Evolutionary conservation across 108 stramenopile genomes (phyloP).

Genomic region (Stephanodiscus minutulus): DNA sequence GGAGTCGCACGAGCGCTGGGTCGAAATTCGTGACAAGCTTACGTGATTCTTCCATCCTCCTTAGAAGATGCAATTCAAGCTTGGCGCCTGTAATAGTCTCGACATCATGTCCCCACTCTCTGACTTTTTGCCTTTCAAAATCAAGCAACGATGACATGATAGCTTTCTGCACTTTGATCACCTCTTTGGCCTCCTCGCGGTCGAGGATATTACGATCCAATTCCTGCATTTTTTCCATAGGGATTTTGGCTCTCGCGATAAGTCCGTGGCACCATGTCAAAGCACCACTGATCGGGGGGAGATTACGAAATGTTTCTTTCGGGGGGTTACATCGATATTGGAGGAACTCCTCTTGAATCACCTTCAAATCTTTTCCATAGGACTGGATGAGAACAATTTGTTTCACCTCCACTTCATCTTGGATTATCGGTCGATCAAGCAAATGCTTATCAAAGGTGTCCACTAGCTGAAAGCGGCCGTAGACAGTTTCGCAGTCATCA

Average conservation of each 20-base stretch:
- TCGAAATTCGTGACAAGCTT: constrained; percentile 89
- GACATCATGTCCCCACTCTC: constrained; percentile 82
- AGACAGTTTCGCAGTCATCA: constrained; percentile 88
- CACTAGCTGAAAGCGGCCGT: constrained; percentile 85
- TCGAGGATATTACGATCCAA: constrained; percentile 81
- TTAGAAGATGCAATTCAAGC: constrained; percentile 76
- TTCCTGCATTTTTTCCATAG: constrained; percentile 82
- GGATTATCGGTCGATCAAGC: constrained; percentile 87
- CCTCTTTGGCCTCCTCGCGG: constrained; percentile 92
- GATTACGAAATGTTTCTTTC: constrained; percentile 59
- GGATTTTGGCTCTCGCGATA: constrained; percentile 78
- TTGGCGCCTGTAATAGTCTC: constrained; percentile 77
- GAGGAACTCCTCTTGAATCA: constrained; percentile 88
- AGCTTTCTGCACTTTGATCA: constrained; percentile 64
- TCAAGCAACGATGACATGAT: constrained; percentile 78
- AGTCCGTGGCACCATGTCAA: constrained; percentile 89
- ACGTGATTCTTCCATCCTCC: constrained; percentile 53
- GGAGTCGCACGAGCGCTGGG: constrained; percentile 80
- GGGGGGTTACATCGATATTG: constrained; percentile 70
- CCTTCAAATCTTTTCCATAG: constrained; percentile 81
- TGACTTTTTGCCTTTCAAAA: constrained; percentile 76
- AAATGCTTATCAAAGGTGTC: constrained; percentile 83
- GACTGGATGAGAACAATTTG: constrained; percentile 83
- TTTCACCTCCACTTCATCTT: constrained; percentile 92
- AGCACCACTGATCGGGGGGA: constrained; percentile 87